Evolutionary conservation across 2,329 filamentous ascomycete genomes (phyloP), one percentile per base, ranked within the genome.

Genomic region (Fusarium pininemorale): DNA sequence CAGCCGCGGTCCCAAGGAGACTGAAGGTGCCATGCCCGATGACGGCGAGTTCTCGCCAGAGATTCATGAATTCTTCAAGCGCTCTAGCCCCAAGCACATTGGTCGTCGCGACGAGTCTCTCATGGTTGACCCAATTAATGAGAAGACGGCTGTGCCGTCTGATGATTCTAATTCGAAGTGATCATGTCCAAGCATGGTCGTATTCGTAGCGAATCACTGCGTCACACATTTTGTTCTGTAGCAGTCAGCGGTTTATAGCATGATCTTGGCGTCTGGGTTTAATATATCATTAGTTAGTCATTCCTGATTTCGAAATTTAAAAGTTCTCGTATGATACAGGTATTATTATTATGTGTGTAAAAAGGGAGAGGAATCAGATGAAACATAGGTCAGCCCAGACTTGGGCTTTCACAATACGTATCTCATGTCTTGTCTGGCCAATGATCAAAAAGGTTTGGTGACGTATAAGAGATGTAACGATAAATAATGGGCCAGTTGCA

Each of bases 1-100:
- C 51, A 78, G 79, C 72, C 84, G 85, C 68, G 82, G 84, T 28
- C 84, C 84, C 74, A 87, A 86, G 79, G 87, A 91, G 75, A 81
- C 82, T 9, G 82, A 86, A 73, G 82, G 82, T 51, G 72, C 78
- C 53, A 81, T 84, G 66, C 80, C 84, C 41, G 83, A 87, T 7
- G 84, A 85, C 41, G 85, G 87, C 67, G 85, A 87, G 58, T 87
- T 88, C 71, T 88, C 86, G 12, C 82, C 84, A 24, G 85, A 88
- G 77, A 89, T 89, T 41, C 85, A 88, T 76, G 82, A 84, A 45
- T 90, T 89, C 80, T 90, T 90, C 81, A 82, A 84, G 78, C 80
- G 82, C 55, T 84, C 82, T 7, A 82, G 78, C 65, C 82, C 82
- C 58, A 80, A 79, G 64, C 65, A 53, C 45, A 45, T 73, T 42